Evolutionary conservation across 805 yeast species (phyloP).

Genomic region (Ogataea dorogensis): DNA sequence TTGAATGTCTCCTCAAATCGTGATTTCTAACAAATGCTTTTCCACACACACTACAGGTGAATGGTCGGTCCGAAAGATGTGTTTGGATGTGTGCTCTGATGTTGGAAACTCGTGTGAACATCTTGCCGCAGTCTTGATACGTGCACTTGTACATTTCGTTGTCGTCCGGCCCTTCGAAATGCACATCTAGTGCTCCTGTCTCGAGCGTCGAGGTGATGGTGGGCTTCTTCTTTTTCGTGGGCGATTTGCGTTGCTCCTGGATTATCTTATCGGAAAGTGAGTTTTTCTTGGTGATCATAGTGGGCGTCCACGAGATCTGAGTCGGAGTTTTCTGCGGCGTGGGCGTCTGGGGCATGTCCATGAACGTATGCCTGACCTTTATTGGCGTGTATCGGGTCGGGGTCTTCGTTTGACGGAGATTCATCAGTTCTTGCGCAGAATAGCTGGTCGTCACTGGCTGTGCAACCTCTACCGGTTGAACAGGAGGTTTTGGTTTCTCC

Average conservation of each 20-base stretch:
- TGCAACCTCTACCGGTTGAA: too few species aligned
- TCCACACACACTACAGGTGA: constrained; percentile 71
- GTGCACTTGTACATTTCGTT: constrained; percentile 72
- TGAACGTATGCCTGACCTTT: constrained; percentile 25
- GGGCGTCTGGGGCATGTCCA: constrained; percentile 28
- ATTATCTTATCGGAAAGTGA: constrained; percentile 30
- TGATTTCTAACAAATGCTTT: constrained; percentile 94
- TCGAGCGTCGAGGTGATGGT: constrained; percentile 72
- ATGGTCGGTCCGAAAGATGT: constrained; percentile 92
- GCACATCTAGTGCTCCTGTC: constrained; percentile 84
- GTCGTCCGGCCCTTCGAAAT: constrained; percentile 75
- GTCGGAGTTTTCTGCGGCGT: constrained; percentile 29
- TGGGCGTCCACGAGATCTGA: constrained; percentile 36
- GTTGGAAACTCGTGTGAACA: constrained; percentile 85
- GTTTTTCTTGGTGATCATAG: constrained; percentile 34
- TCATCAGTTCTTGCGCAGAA: constrained; percentile 44
- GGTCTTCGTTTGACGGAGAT: constrained; percentile 21
- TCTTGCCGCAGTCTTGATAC: constrained; percentile 75
- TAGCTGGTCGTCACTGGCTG: constrained; percentile 30
- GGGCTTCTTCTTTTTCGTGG: constrained; percentile 44
- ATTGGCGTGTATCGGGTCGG: constrained; percentile 26
- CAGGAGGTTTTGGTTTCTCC: constrained; percentile 31
- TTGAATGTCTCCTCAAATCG: constrained; percentile 85
- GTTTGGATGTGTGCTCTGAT: constrained; percentile 95
- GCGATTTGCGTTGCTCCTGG: constrained; percentile 42